Evolutionary conservation across 306 rosid genomes (phyloP).

Genomic region (Betula pendula): DNA sequence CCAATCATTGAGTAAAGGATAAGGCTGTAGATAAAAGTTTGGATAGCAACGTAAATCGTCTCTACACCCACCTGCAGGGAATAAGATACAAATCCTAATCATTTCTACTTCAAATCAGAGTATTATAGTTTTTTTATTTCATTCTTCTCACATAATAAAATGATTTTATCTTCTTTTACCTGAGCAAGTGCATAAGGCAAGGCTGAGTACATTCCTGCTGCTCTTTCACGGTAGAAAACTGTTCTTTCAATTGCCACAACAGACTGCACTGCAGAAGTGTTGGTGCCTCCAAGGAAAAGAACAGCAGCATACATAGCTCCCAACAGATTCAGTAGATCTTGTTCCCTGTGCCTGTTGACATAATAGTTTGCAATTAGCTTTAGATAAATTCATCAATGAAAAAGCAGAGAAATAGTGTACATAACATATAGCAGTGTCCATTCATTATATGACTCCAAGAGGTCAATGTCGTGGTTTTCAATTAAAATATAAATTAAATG

Average conservation of each 20-base stretch:
- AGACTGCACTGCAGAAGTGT: conserved; percentile 42
- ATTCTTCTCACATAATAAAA: neutral
- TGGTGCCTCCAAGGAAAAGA: conserved; percentile 50
- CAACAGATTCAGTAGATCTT: conserved; percentile 42
- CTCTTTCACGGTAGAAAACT: conserved; percentile 60
- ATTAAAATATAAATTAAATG: neutral
- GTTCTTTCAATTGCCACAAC: conserved; percentile 52
- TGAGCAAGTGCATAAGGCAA: conserved; percentile 59
- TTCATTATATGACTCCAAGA: neutral
- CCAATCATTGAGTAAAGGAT: conserved; percentile 62
- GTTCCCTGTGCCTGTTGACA: conserved; percentile 40
- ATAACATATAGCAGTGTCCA: neutral
- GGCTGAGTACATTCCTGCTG: conserved; percentile 56
- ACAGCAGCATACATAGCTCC: conserved; percentile 45
- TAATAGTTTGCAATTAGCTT: neutral
- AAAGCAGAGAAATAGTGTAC: neutral
- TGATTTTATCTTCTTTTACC: conserved; percentile 35
- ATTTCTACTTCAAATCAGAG: neutral
- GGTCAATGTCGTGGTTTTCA: neutral
- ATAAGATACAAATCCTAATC: neutral
- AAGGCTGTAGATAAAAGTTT: conserved; percentile 41
- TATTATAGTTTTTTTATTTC: neutral
- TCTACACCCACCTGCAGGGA: conserved; percentile 55
- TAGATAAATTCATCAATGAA: neutral
- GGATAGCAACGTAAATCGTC: conserved; percentile 48